Evolutionary conservation across 768 basidiomycete genomes (phyloP), one percentile per base, ranked within the genome.

Genomic region (Pleurotus ostreatus): DNA sequence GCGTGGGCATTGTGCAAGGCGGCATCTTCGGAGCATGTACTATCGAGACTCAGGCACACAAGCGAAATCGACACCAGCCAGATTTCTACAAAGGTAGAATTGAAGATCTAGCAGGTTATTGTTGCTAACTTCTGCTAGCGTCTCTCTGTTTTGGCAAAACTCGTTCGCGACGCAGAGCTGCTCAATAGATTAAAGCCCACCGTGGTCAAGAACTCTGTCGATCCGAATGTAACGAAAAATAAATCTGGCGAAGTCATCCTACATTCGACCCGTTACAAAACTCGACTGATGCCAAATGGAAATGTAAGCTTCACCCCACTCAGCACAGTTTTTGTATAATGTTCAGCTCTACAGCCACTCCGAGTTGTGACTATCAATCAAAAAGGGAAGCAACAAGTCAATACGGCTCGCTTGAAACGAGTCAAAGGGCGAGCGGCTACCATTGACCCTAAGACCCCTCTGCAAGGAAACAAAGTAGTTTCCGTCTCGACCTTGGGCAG

Each of bases 1-100:
- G 78, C 81, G 5, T 82, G 79, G 80, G 70, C 68, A 1, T 75
- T 78, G 5, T 75, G 68, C 60, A 67, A 66, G 22, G 71, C 73
- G 8, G 61, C 2, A 11, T 71, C 8, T 53, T 34, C 30, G 30
- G 30, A 34, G 30, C 30, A 11, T 34, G 9, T 34, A 34, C 30
- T 34, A 34, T 34, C 30, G 11, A 34, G 11, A 34, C 30, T 34
- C 11, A 8, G 30, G 30, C 30, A 34, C 62, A 4, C 1, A 57
- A 18, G 62, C 7, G 57, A 56, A 34, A 69, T 75, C 44, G 60
- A 71, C 57, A 70, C 66, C 8, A 34, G 46, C 6, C 16, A 47
- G 0, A 49, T 78, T 2, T 22, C 62, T 16, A 57, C 57, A 43
- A 16, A 55, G 58, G 79, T 16, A 59, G 41, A 70, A 41, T 9